Evolutionary conservation across 2,329 filamentous ascomycete species (phyloP), one percentile per base, ranked within the genome.

Genomic region (Paracoccidioides lutzii): DNA sequence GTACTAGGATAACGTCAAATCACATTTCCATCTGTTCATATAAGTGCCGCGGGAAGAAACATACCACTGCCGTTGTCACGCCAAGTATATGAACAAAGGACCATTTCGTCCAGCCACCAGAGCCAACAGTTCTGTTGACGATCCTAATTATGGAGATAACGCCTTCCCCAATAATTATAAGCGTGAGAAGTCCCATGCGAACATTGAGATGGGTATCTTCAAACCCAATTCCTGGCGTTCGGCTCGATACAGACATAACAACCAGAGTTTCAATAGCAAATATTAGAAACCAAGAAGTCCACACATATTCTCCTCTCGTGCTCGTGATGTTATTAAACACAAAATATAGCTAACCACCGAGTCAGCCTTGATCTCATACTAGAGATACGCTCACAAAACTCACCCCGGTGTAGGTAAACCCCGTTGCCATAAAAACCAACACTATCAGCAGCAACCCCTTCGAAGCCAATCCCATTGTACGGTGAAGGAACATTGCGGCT

Each of bases 101-200:
- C 64, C 67, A 71, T 52, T 67, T 69, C 6, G 70, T 71, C 67
- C 71, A 72, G 35, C 69, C 71, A 22, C 66, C 67, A 30, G 63
- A 66, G 56, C 65, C 66, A 28, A 72, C 68, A 57, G 73, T 77
- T 43, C 77, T 78, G 15, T 84, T 78, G 40, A 76, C 76, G 63
- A 73, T 71, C 33, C 77, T 76, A 30, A 76, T 78, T 33, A 84
- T 71, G n/a, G 79, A 77, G 42, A 84, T 82, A 14, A 83, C 78
- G 52, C 81, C 81, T 62, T 85, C 82, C 12, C 83, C 82, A 57
- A 85, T 77, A 55, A 86, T 81, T 58, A 85, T 83, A 50, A 85
- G 73, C 0, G 82, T 85, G 55, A 85, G 71, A 2, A 84, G 72
- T 10, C 77, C 78, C 76, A 85, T 78, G 8, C 83, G 76, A 62